These are phyloP conservation scores for Phyllosticta paracitricarpa DNA, from an alignment of 2,329 filamentous ascomycete species.

Conservation along the genomic window DNA sequence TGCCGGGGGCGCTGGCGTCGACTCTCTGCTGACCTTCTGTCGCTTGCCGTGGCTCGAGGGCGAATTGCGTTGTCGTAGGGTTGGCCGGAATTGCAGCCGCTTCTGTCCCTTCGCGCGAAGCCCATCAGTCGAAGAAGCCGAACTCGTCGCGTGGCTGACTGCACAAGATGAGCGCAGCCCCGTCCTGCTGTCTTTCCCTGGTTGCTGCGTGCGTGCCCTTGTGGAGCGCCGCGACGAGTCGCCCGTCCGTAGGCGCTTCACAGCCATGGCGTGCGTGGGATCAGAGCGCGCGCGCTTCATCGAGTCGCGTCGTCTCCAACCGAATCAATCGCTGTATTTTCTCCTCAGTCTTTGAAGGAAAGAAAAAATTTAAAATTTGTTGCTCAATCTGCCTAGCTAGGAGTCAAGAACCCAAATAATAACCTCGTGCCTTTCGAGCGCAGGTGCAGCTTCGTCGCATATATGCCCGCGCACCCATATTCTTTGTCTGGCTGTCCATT, in stretches of 20 bases:
- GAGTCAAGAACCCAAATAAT: no score
- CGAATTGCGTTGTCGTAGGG: background rate
- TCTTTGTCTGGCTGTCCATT: background rate
- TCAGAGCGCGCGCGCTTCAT: background rate
- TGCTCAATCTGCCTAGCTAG: background rate
- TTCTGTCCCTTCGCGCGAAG: background rate
- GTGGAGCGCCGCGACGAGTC: background rate
- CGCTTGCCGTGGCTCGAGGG: background rate
- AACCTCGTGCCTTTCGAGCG: no score
- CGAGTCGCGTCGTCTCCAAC: no score
- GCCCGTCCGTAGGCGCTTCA: background rate
- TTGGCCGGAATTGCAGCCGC: background rate
- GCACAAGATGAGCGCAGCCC: background rate
- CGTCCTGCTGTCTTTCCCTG: background rate
- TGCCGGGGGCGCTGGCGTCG: background rate
- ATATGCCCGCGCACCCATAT: background rate
- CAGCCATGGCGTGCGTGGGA: background rate
- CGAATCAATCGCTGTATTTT: no score
- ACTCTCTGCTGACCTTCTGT: background rate
- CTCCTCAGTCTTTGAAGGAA: background rate
- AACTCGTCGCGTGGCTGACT: background rate
- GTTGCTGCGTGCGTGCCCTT: background rate
- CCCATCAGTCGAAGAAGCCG: background rate
- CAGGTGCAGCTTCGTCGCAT: background rate
- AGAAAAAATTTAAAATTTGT: background rate